Base-by-base conservation (phyloP, 2,329 filamentous ascomycete species). In the Xylaria digitata region DNA sequence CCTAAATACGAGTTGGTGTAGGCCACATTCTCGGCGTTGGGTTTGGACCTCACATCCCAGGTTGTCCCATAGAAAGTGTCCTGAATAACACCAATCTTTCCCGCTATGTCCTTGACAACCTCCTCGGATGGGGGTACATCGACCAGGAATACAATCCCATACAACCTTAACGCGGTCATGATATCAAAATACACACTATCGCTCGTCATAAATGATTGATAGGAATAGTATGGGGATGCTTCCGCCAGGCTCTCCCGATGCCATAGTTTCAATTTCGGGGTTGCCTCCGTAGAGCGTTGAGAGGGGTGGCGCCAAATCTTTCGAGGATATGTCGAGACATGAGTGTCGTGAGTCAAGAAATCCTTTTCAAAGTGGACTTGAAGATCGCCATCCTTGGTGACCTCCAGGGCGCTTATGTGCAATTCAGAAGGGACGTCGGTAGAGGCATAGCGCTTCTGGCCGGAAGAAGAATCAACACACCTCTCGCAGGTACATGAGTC, bases 11-110 rank as follows among this genome's bases (percentile, higher is more conserved):
- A 86, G 75, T 87, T 90, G 0, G 95, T 97, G 80, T 98, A 94
- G 9, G 96, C 95, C 3, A 97, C 92, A 77, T 98, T 98, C 76
- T 95, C 94, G 26, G 94, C 93, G 62, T 92, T 79, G 1, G 91
- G 90, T 60, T 96, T 91, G 3, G 90, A 93, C 61, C 89, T 87
- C 13, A 98, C 95, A 78, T 97, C 92, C 89, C 94, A 98, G 0
- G 93, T 97, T 72, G 86, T 84, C 48, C 96, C 96, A 78, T 98
- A 98, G 76, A 98, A 96, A 7, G 94, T 96, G 73, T 93, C 89
- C 75, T 93, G 91, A 30, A 97, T 81, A 40, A 87, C 87, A 1
- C 94, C 94, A 66, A 98, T 92, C 58, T 89, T 87, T 3, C 84
- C 83, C 1, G 89, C 91, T 65, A 98, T 88, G 23, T 83, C 80